phyloP scores from a whole-genome alignment of 2,329 filamentous ascomycete species.

The Fusarium dimerum region DNA sequence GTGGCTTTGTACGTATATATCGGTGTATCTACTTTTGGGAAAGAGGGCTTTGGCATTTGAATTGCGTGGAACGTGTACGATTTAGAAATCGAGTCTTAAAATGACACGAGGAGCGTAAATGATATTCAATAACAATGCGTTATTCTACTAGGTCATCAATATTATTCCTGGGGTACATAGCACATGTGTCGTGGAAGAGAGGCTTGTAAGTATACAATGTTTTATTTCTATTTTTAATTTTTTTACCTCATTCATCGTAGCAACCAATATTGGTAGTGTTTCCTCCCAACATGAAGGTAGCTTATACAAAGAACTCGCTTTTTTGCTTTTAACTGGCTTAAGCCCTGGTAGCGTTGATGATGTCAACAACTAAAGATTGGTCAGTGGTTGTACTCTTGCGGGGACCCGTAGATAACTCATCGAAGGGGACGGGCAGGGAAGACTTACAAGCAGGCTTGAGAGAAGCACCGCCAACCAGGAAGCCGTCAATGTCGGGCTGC shows the following conservation, averaged over 20 bases:
- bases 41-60: slow-evolving; percentile 26
- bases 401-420: no score
- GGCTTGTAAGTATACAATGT: slow-evolving; percentile 23
- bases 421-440: background rate
- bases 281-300: slow-evolving; percentile 7
- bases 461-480: slow-evolving; percentile 93
- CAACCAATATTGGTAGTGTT: slow-evolving; percentile 8
- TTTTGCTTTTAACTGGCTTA: slow-evolving; percentile 38
- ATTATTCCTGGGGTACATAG: background rate
- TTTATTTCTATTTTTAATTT: slow-evolving; percentile 6
- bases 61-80: slow-evolving; percentile 31
- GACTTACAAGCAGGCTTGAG: slow-evolving; percentile 91
- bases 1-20: slow-evolving; percentile 27
- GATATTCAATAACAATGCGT: background rate
- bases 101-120: slow-evolving; percentile 13
- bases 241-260: slow-evolving; percentile 22
- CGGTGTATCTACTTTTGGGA: slow-evolving; percentile 27
- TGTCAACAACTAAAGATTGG: slow-evolving; percentile 51
- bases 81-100: slow-evolving; percentile 26
- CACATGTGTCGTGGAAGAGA: background rate
- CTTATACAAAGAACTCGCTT: slow-evolving; percentile 7
- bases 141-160: background rate
- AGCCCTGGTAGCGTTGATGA: slow-evolving; percentile 54
- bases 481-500: slow-evolving; percentile 94
- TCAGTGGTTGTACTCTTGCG: background rate